phyloP scores from a whole-genome alignment of 345 rosid genomes.

The Limnanthes douglasii region DNA sequence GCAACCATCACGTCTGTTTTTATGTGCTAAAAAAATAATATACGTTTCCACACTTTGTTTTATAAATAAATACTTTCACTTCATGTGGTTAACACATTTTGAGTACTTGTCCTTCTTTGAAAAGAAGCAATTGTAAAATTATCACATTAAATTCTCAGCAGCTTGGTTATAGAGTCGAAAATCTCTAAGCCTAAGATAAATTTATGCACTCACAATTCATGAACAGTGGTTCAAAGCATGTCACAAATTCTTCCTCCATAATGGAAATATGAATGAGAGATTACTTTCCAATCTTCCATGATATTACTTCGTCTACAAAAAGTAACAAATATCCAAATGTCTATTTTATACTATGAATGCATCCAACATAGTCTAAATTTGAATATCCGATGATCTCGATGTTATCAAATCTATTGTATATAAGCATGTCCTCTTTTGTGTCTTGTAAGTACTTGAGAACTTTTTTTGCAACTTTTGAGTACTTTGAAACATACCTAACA shows the following conservation, averaged over 20 bases:
- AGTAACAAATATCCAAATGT: neutral
- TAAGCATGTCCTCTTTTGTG: neutral
- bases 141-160: conserved; percentile 2
- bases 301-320: neutral
- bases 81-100: neutral
- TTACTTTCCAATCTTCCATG: neutral
- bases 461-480: neutral
- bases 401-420: neutral
- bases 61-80: neutral
- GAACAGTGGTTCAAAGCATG: neutral
- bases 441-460: neutral
- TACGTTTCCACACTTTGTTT: neutral
- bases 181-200: neutral
- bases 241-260: neutral
- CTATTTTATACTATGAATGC: neutral
- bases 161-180: neutral
- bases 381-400: neutral
- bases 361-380: neutral
- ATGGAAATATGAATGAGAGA: neutral
- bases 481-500: conserved; percentile 5
- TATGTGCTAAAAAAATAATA: neutral
- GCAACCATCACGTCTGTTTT: neutral
- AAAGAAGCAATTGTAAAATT: neutral
- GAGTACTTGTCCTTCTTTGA: neutral
- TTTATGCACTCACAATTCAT: neutral